Percentiles rank a stretch among this genome's conserved stretches.
Conservation (phyloP, 78 protist genomes). For the Mantamonas sphyraenae region DNA sequence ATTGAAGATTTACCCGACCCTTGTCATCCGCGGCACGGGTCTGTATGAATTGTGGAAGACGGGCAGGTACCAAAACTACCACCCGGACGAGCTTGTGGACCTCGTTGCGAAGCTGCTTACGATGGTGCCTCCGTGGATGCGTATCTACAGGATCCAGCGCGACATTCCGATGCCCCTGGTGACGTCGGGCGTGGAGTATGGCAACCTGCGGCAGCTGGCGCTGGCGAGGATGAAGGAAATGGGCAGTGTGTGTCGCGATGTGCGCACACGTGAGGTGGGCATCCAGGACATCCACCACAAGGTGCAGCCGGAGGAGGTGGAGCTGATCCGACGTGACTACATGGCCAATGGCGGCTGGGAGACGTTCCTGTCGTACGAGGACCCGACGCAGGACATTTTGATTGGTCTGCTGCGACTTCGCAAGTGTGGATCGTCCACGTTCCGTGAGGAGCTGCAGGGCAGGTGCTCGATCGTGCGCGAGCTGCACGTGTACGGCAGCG, state of each 20-base stretch:
- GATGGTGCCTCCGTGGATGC: slow-evolving; percentile 91
- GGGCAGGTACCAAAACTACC: slow-evolving; percentile 67
- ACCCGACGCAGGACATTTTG: slow-evolving; percentile 83
- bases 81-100: slow-evolving; percentile 21
- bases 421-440: slow-evolving; percentile 52
- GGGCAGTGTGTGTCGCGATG: slow-evolving; percentile 2
- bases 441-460: slow-evolving; percentile 63
- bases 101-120: slow-evolving; percentile 63
- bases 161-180: slow-evolving; percentile 96
- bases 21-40: slow-evolving; percentile 90
- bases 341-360: slow-evolving; percentile 92
- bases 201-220: slow-evolving; percentile 85
- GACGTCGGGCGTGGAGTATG: slow-evolving; percentile 82
- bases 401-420: slow-evolving; percentile 85
- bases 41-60: slow-evolving; percentile 73
- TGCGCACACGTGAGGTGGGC: slow-evolving; percentile 64
- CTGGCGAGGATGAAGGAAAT: slow-evolving; percentile 57
- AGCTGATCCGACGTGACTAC: slow-evolving; percentile 90
- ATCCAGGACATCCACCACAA: slow-evolving; percentile 32
- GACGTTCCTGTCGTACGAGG: slow-evolving; percentile 91
- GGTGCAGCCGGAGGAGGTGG: slow-evolving; percentile 20
- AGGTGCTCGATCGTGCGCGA: slow-evolving; percentile 86
- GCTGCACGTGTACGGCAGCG: slow-evolving; percentile 91
- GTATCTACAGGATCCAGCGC: slow-evolving; percentile 84
- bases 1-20: slow-evolving; percentile 90